Evolutionary conservation across 176 grass and related monocot species (phyloP).

Genomic region (Cenchrus americanus): DNA sequence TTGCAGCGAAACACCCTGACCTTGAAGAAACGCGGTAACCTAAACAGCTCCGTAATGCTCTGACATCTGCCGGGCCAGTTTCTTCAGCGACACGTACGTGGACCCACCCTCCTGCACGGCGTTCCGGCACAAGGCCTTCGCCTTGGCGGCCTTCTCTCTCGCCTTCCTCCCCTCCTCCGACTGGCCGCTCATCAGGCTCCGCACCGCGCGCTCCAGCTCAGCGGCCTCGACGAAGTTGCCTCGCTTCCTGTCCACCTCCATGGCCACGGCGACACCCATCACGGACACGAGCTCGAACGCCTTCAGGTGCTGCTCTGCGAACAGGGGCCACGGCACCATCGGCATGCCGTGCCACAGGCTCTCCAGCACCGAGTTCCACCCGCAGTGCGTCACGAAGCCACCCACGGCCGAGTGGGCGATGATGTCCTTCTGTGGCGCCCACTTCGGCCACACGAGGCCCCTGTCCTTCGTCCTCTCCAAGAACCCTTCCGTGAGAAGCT

Average conservation of each 20-base stretch:
- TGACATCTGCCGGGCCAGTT: too few species aligned
- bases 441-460: slow-evolving; percentile 40
- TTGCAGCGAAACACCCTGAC: too few species aligned
- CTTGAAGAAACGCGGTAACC: too few species aligned
- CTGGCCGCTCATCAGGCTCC: slow-evolving; percentile 31
- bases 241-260: neutral
- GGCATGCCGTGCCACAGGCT: slow-evolving; percentile 59
- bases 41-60: too few species aligned
- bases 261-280: slow-evolving; percentile 34
- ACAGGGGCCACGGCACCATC: slow-evolving; percentile 47
- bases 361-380: slow-evolving; percentile 74
- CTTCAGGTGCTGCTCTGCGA: slow-evolving; percentile 71
- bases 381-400: slow-evolving; percentile 70
- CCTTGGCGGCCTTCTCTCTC: slow-evolving; percentile 24
- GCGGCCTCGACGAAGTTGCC: slow-evolving; percentile 36
- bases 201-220: slow-evolving; percentile 52
- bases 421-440: slow-evolving; percentile 54
- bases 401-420: slow-evolving; percentile 42
- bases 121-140: slow-evolving; percentile 11
- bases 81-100: neutral
- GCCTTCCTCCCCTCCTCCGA: slow-evolving; percentile 37
- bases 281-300: slow-evolving; percentile 39
- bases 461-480: slow-evolving; percentile 36
- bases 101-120: slow-evolving; percentile 7
- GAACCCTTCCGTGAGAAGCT: slow-evolving; percentile 48